Evolutionary conservation across 768 basidiomycete genomes (phyloP), one percentile per base, ranked within the genome.

Genomic region (Serendipita sp.): DNA sequence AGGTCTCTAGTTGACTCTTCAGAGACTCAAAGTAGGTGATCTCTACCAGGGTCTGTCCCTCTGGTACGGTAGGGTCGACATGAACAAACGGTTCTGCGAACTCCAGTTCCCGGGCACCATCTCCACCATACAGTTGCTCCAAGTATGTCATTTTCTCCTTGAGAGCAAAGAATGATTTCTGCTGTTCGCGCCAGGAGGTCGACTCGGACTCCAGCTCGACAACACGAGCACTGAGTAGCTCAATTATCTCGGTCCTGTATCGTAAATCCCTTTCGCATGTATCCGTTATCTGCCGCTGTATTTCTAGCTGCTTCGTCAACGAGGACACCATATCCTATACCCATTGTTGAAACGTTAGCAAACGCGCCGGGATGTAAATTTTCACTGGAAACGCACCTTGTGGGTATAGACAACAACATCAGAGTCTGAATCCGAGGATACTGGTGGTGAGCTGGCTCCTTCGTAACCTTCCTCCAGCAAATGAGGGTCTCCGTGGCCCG

Each of bases 301-400:
- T 58, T 31, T 58, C 53, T 11, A 58, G 20, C 30, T 58, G 53
- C 53, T 58, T 58, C 26, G 53, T 33, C 33, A 58, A 58, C 53
- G 53, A 58, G 31, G 53, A 24, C 4, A 58, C 20, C 53, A 58
- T 58, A 31, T 33, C 30, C 53, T 58, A 24, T 48, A 48, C 20
- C 45, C 20, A 48, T 38, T 38, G 38, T 38, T 38, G 45, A 48
- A 48, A 20, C 20, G 45, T 28, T 20, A 48, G 45, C 26, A 0
- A 48, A 28, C 45, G 45, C n/a, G 45, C 38, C 38, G 7, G 7
- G 45, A 5, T 48, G 45, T 3, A 48, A 48, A 9, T 48, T 20
- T 48, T 20, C 9, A n/a, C 45, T 28, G 9, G 20, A 28, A n/a
- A 34, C 53, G 20, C 9, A 58, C 53, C 53, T 58, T 26, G 53